phyloP scores from a whole-genome alignment of 169 alveolate genomes.

The Eimeria praecox region DNA sequence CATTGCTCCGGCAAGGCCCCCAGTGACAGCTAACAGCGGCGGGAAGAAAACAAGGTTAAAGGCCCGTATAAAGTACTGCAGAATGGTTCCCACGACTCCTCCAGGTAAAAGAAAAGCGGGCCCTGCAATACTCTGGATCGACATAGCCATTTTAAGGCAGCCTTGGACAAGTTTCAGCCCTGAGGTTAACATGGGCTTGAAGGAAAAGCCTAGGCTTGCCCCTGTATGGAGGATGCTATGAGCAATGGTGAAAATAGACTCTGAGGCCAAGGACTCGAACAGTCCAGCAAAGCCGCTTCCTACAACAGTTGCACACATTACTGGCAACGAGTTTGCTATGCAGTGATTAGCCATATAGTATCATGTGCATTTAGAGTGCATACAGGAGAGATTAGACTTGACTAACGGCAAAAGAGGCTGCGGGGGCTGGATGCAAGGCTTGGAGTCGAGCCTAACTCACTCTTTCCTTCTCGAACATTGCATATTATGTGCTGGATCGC shows the following conservation, averaged over 20 bases:
- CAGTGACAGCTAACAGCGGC: conserved; percentile 53
- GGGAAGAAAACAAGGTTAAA: conserved; percentile 37
- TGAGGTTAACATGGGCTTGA: not conserved
- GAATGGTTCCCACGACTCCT: conserved; percentile 55
- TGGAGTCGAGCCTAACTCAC: conserved; percentile 1
- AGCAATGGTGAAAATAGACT: conserved; percentile 51
- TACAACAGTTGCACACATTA: conserved; percentile 37
- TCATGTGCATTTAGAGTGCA: not conserved
- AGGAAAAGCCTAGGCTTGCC: conserved; percentile 24
- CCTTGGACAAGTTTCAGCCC: conserved; percentile 41
- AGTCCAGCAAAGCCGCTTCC: conserved; percentile 15
- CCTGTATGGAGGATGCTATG: conserved; percentile 54
- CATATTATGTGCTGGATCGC: conserved; percentile 10
- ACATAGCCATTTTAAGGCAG: conserved; percentile 46
- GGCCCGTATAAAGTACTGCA: conserved; percentile 23
- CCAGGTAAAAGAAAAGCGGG: conserved; percentile 49
- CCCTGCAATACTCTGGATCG: conserved; percentile 6
- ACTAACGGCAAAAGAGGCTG: not conserved
- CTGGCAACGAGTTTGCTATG: not conserved
- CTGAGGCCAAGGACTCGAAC: conserved; percentile 53
- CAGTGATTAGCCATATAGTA: not conserved
- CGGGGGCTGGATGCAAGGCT: not conserved
- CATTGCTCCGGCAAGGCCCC: conserved; percentile 70
- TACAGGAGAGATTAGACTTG: not conserved
- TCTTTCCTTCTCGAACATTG: conserved; percentile 49